These are phyloP conservation scores for Prunus dulcis DNA, from an alignment of 306 rosid species.

Conservation along the genomic window DNA sequence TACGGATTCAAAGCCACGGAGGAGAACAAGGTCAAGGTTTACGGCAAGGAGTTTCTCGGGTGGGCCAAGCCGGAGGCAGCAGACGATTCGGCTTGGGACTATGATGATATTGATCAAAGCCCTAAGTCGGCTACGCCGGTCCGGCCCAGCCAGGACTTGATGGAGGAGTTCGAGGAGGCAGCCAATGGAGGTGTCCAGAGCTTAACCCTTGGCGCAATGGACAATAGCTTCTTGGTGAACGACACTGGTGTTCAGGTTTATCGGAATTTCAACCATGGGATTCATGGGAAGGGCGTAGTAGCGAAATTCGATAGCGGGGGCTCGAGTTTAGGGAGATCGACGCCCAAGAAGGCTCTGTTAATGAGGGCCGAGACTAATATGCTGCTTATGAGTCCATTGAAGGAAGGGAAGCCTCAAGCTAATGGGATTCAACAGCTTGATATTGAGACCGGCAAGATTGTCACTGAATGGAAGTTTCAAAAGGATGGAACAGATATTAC, in stretches of 20 bases:
- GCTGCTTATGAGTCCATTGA: conserved; percentile 82
- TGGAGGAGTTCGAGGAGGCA: conserved; percentile 85
- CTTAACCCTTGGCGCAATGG: conserved; percentile 75
- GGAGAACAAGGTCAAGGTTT: conserved; percentile 73
- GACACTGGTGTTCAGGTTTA: conserved; percentile 75
- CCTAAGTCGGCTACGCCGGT: conserved; percentile 35
- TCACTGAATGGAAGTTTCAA: conserved; percentile 84
- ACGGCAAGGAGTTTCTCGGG: conserved; percentile 83
- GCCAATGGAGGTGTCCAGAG: conserved; percentile 84
- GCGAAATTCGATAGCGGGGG: conserved; percentile 52
- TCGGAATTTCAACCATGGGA: conserved; percentile 60
- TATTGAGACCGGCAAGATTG: conserved; percentile 78
- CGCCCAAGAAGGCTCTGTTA: conserved; percentile 66
- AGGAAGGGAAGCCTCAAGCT: conserved; percentile 63
- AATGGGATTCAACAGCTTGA: conserved; percentile 72
- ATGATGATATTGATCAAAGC: conserved; percentile 40
- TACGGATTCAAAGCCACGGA: conserved; percentile 62
- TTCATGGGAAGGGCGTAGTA: conserved; percentile 78
- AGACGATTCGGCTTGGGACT: conserved; percentile 86
- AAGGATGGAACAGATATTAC: conserved; percentile 80
- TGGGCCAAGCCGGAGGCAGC: conserved; percentile 87
- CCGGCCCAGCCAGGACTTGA: conserved; percentile 41
- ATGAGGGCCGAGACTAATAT: conserved; percentile 87
- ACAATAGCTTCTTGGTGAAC: conserved; percentile 76
- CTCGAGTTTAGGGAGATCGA: conserved; percentile 19